phyloP scores from a whole-genome alignment of 176 grass and related monocot species.

The Oryza rufipogon region DNA sequence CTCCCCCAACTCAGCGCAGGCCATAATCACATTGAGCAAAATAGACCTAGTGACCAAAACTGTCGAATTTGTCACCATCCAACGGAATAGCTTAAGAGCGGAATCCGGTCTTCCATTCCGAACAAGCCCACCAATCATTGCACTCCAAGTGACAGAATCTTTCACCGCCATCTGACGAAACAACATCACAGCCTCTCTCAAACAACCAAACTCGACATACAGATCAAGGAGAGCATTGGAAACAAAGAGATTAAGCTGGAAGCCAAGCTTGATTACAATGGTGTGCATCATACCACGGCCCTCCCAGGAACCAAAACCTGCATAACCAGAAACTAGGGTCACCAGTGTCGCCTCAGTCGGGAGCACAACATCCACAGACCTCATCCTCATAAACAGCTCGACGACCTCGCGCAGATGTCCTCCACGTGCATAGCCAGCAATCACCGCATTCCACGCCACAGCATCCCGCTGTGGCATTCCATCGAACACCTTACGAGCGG shows the following conservation, averaged over 20 bases:
- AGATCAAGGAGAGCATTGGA: slow-evolving; percentile 66
- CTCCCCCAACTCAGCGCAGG: slow-evolving; percentile 62
- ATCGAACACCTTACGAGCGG: slow-evolving; percentile 64
- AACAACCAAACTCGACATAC: slow-evolving; percentile 47
- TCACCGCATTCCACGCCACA: slow-evolving; percentile 59
- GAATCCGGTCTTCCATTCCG: slow-evolving; percentile 38
- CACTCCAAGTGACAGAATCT: slow-evolving; percentile 76
- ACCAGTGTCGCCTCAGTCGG: slow-evolving; percentile 58
- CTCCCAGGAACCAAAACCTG: slow-evolving; percentile 17
- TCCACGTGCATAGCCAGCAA: slow-evolving; percentile 47
- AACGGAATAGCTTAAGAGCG: slow-evolving; percentile 58
- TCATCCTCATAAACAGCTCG: slow-evolving; percentile 49
- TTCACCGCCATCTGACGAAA: slow-evolving; percentile 58
- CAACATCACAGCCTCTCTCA: slow-evolving; percentile 45
- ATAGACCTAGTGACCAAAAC: slow-evolving; percentile 47
- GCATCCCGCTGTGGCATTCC: slow-evolving; percentile 52
- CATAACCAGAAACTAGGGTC: slow-evolving; percentile 57
- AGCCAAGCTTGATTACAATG: slow-evolving; percentile 47
- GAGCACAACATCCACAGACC: slow-evolving; percentile 1
- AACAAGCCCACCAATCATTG: slow-evolving; percentile 64
- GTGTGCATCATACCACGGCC: slow-evolving; percentile 38
- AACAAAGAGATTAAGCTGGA: slow-evolving; percentile 39
- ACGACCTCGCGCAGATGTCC: slow-evolving; percentile 44
- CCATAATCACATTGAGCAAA: slow-evolving; percentile 68
- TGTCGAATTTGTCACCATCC: slow-evolving; percentile 35